Percentiles rank a stretch among this genome's conserved stretches.
These are phyloP conservation scores for Volvox carteri DNA, from an alignment of 163 green algal genomes.

Conservation along the genomic window DNA sequence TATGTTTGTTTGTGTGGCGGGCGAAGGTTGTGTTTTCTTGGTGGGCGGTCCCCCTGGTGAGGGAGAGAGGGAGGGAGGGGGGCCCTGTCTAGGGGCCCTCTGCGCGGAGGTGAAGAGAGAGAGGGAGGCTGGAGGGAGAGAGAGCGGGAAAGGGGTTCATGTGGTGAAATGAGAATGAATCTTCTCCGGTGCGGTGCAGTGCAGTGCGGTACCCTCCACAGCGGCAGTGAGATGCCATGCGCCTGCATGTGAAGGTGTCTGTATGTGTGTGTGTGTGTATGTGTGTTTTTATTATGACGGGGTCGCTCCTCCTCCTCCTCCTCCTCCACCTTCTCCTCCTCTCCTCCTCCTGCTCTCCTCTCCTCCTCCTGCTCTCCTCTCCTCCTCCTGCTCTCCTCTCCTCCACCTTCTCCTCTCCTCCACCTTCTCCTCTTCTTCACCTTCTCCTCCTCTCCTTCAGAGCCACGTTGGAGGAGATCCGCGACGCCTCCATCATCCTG, in stretches of 20 bases:
- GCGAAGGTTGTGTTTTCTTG: too few relatives aligned
- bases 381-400: not conserved
- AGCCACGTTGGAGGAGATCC: slow-evolving; percentile 74
- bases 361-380: not conserved
- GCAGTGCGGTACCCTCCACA: too few relatives aligned
- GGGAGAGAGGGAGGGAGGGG: not conserved
- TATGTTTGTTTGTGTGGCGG: not conserved
- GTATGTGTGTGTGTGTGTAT: too few relatives aligned
- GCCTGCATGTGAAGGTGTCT: too few relatives aligned
- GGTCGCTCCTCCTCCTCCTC: too few relatives aligned
- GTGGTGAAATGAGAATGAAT: too few relatives aligned
- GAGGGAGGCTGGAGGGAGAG: not conserved
- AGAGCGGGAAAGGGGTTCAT: not conserved
- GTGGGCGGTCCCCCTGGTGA: too few relatives aligned
- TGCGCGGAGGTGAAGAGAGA: not conserved
- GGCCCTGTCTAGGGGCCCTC: not conserved
- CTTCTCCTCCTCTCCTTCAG: slow-evolving; percentile 7
- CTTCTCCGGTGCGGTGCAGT: too few relatives aligned
- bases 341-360: too few relatives aligned
- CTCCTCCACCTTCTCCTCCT: not conserved
- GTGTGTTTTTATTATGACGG: too few relatives aligned
- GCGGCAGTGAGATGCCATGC: too few relatives aligned
- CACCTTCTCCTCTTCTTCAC: not conserved
- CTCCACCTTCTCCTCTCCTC: not conserved
- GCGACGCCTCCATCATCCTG: slow-evolving; percentile 89